These are phyloP conservation scores for Exophiala aquamarina DNA, from an alignment of 2,329 filamentous ascomycete genomes.

Conservation along the genomic window DNA sequence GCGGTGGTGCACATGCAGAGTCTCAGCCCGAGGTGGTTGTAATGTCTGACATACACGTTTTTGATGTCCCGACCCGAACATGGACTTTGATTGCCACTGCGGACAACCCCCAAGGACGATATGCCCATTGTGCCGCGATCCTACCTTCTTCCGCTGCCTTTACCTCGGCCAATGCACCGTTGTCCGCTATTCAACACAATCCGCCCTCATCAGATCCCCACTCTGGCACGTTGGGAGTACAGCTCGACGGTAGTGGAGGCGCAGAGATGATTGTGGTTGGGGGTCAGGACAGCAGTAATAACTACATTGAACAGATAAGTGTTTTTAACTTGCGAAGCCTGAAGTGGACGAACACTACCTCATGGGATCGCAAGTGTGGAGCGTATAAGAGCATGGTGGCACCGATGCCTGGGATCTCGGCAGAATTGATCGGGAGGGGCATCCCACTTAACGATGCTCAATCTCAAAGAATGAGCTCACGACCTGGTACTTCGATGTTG, in stretches of 20 bases:
- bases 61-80: conserved; percentile 75
- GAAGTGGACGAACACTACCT: conserved; percentile 90
- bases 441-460: conserved; percentile 20
- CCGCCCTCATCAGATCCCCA: conserved; percentile 79
- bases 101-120: conserved; percentile 86
- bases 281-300: conserved; percentile 94
- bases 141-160: conserved; percentile 85
- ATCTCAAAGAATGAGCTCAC: conserved; percentile 13
- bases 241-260: conserved; percentile 85
- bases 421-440: conserved; percentile 28
- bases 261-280: conserved; percentile 97
- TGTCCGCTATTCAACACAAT: conserved; percentile 88
- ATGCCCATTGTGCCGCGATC: conserved; percentile 94
- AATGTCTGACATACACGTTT: conserved; percentile 98
- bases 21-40: conserved; percentile 84
- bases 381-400: conserved; percentile 95
- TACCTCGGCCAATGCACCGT: conserved; percentile 76
- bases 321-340: conserved; percentile 94
- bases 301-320: conserved; percentile 98
- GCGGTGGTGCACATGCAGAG: conserved; percentile 53
- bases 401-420: conserved; percentile 58
- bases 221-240: conserved; percentile 82
- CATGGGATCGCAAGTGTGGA: conserved; percentile 87
- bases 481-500: conserved; percentile 68
- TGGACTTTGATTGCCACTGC: conserved; percentile 79